Conservation (phyloP, 2,329 filamentous ascomycete genomes). For the Alternaria sp. region DNA sequence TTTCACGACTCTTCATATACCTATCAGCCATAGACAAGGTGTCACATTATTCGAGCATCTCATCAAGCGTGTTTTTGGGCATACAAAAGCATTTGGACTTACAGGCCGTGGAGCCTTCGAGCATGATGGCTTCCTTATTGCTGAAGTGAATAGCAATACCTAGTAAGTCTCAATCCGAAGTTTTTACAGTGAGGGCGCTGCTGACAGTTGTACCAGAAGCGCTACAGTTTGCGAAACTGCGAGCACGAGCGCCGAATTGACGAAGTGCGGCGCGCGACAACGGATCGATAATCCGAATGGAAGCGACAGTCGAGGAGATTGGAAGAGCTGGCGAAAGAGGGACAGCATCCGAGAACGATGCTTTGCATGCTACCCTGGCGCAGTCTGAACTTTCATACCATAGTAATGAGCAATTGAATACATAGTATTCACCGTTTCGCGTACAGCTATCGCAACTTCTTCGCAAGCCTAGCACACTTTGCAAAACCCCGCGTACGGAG, state of each 20-base stretch:
- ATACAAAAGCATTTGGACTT: background rate
- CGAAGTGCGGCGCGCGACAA: background rate
- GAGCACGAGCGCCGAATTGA: too few relatives aligned
- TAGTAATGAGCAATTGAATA: background rate
- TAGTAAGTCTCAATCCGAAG: background rate
- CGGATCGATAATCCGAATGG: background rate
- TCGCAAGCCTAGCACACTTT: background rate
- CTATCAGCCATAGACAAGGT: background rate
- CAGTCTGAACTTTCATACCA: background rate
- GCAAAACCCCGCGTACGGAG: background rate
- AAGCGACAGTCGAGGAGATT: background rate
- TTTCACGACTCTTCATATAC: background rate
- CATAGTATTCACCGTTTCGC: background rate
- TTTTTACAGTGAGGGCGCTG: background rate
- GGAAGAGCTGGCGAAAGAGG: background rate
- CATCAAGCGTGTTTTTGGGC: background rate
- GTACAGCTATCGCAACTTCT: background rate
- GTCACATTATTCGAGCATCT: background rate
- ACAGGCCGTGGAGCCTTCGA: background rate
- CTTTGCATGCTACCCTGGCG: background rate
- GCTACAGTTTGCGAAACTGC: background rate
- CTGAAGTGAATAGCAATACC: background rate
- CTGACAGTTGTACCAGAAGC: background rate
- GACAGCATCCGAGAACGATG: background rate
- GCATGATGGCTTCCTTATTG: background rate